Evolutionary conservation across 176 grass and related monocot genomes (phyloP).

Genomic region (maize (Zea mays)): DNA sequence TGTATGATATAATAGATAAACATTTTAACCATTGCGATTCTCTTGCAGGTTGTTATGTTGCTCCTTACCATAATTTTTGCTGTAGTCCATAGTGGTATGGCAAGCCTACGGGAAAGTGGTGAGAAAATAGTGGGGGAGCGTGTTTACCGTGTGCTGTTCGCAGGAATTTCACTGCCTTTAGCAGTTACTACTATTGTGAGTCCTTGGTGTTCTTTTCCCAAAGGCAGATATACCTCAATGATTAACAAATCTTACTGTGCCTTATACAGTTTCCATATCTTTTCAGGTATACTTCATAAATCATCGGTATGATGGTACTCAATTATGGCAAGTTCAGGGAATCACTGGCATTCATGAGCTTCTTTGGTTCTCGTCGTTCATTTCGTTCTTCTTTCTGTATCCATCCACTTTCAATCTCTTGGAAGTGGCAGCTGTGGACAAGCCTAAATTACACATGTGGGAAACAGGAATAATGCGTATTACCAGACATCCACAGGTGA

Average conservation of each 20-base stretch:
- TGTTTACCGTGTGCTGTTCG: slow-evolving; percentile 81
- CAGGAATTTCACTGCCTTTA: slow-evolving; percentile 87
- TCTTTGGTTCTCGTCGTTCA: slow-evolving; percentile 78
- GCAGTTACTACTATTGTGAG: slow-evolving; percentile 83
- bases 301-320: slow-evolving; percentile 81
- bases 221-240: not conserved
- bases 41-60: slow-evolving; percentile 72
- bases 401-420: slow-evolving; percentile 97
- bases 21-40: not conserved
- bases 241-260: not conserved
- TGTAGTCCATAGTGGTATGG: slow-evolving; percentile 84
- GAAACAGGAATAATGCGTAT: slow-evolving; percentile 99
- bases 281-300: slow-evolving; percentile 94
- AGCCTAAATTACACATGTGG: slow-evolving; percentile 94
- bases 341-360: slow-evolving; percentile 71
- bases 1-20: slow-evolving; percentile 5
- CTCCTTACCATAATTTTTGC: slow-evolving; percentile 82
- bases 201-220: slow-evolving; percentile 25
- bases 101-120: slow-evolving; percentile 74
- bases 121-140: slow-evolving; percentile 85
- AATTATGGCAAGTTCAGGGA: slow-evolving; percentile 82
- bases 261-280: slow-evolving; percentile 11
- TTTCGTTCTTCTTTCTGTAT: slow-evolving; percentile 88
- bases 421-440: slow-evolving; percentile 94
- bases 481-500: slow-evolving; percentile 93